Evolutionary conservation across 2,329 filamentous ascomycete species (phyloP).

Genomic region (Zymoseptoria pseudotritici): DNA sequence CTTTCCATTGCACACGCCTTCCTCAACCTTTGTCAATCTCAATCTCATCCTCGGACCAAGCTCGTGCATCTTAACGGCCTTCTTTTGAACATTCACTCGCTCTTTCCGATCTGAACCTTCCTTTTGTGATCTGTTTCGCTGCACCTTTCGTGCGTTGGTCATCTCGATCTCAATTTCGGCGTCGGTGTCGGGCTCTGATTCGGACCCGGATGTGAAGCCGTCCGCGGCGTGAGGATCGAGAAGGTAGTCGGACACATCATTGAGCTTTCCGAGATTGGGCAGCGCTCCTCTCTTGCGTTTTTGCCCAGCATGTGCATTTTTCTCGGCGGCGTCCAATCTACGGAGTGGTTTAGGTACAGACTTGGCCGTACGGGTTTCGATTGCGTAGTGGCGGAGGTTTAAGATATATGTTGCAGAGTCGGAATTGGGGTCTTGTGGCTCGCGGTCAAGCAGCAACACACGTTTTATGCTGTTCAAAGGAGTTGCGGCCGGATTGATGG

Average conservation of each 20-base stretch:
- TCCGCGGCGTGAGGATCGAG: slow-evolving; percentile 67
- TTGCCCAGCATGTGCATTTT: slow-evolving; percentile 53
- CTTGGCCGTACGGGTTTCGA: slow-evolving; percentile 79
- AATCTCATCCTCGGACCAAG: slow-evolving; percentile 84
- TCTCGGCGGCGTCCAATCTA: slow-evolving; percentile 77
- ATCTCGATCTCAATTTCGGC: slow-evolving; percentile 81
- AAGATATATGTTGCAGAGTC: slow-evolving; percentile 55
- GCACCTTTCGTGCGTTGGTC: slow-evolving; percentile 53
- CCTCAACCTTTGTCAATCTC: slow-evolving; percentile 89
- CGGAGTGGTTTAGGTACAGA: slow-evolving; percentile 71
- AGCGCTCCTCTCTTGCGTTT: slow-evolving; percentile 44
- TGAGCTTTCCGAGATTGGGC: slow-evolving; percentile 82
- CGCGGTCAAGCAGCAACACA: slow-evolving; percentile 83
- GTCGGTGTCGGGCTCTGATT: slow-evolving; percentile 88
- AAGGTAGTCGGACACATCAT: slow-evolving; percentile 92
- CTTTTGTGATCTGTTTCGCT: slow-evolving; percentile 42
- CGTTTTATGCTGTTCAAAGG: slow-evolving; percentile 87
- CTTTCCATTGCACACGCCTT: slow-evolving; percentile 81
- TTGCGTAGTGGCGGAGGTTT: slow-evolving; percentile 88
- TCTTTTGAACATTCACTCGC: slow-evolving; percentile 60
- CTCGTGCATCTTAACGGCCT: slow-evolving; percentile 86
- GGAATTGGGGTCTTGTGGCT: slow-evolving; percentile 37
- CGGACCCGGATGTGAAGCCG: slow-evolving; percentile 87
- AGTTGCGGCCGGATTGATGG: slow-evolving; percentile 85
- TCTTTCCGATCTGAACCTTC: slow-evolving; percentile 32